Evolutionary conservation across 192 early-diverging fungal genomes (phyloP).

Genomic region (Rhizoclosmatium sp.): DNA sequence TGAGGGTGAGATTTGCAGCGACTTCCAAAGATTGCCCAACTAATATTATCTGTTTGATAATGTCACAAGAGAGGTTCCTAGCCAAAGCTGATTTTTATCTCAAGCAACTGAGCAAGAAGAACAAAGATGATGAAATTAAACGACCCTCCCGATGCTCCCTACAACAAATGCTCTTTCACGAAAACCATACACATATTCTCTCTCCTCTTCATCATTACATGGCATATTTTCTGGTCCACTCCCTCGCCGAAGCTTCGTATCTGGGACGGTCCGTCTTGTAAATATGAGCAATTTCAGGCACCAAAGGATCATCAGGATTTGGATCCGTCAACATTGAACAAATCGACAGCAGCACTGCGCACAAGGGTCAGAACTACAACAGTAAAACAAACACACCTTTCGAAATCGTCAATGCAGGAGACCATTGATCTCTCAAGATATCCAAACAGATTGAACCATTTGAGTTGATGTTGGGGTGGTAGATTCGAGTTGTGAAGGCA

Average conservation of each 20-base stretch:
- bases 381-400: constrained; percentile 68
- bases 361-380: constrained; percentile 7
- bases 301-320: constrained; percentile 97
- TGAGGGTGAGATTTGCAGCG: too few relatives aligned
- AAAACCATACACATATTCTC: too few relatives aligned
- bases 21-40: too few relatives aligned
- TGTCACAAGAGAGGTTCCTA: too few relatives aligned
- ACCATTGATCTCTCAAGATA: constrained; percentile 99
- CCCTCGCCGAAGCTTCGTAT: constrained; percentile 89
- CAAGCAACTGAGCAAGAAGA: too few relatives aligned
- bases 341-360: constrained; percentile 90
- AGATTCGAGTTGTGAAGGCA: constrained; percentile 95
- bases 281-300: constrained; percentile 96
- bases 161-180: too few relatives aligned
- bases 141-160: too few relatives aligned
- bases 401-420: constrained; percentile 96
- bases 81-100: too few relatives aligned
- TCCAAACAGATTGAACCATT: constrained; percentile 98
- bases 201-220: background rate
- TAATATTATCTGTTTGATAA: too few relatives aligned
- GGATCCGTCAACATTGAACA: constrained; percentile 98
- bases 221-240: constrained; percentile 88
- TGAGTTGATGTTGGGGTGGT: constrained; percentile 99
- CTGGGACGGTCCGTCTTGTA: constrained; percentile 94
- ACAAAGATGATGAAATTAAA: too few relatives aligned